phyloP scores from a whole-genome alignment of 768 basidiomycete genomes.

The Termitomyces sp. region DNA sequence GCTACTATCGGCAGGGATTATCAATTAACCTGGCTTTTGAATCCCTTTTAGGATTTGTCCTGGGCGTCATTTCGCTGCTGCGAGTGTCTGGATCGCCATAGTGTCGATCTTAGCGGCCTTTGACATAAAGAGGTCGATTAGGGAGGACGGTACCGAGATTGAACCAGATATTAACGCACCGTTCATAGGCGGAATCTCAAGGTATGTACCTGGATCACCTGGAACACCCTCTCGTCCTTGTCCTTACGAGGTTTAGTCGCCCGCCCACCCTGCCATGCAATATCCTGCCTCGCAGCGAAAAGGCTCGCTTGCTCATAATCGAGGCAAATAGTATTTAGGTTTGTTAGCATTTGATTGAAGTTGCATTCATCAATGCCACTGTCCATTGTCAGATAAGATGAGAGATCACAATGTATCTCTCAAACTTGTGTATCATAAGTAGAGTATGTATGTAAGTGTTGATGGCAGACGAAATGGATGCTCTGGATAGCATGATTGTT shows the following conservation, averaged over 20 bases:
- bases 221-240: neutral
- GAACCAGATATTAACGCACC: slow-evolving; percentile 22
- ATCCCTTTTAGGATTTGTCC: slow-evolving; percentile 27
- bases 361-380: too few species aligned
- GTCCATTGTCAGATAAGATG: too few species aligned
- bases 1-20: neutral
- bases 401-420: too few species aligned
- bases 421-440: too few species aligned
- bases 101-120: slow-evolving; percentile 21
- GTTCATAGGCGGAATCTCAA: slow-evolving; percentile 25
- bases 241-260: neutral
- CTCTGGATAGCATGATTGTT: too few species aligned
- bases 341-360: too few species aligned
- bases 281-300: neutral
- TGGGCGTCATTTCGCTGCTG: slow-evolving; percentile 36
- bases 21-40: neutral
- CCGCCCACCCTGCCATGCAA: neutral
- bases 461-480: too few species aligned
- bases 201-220: slow-evolving; percentile 14
- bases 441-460: too few species aligned
- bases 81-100: slow-evolving; percentile 24
- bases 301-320: neutral
- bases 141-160: slow-evolving; percentile 27
- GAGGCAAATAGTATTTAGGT: neutral
- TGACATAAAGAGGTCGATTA: slow-evolving; percentile 27